Evolutionary conservation across 306 rosid genomes (phyloP), one percentile per base, ranked within the genome.

Genomic region (Cyamopsis tetragonoloba): DNA sequence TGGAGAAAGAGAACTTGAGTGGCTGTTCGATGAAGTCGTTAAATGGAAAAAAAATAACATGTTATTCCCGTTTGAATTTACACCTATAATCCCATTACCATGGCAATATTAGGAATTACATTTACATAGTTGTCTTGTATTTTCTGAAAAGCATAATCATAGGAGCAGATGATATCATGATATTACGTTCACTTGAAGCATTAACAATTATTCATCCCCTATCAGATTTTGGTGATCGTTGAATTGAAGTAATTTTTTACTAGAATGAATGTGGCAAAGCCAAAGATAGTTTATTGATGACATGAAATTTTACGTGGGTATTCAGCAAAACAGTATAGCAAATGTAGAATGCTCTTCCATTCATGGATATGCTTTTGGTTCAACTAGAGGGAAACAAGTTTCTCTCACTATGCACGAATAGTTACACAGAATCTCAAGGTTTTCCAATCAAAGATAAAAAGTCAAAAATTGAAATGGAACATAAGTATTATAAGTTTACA

Each of bases 401-500:
- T 20, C 20, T 37, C 68, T 69, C 48, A 48, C 37, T 69, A 5
- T 17, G 34, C 59, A 74, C 2, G 9, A 34, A 68, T 19, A 56
- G 26, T 68, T 38, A 57, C 63, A 35, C 44, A 24, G 19, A 51
- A 15, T 34, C 31, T 62, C 37, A 59, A 70, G 13, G 58, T 37
- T 50, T 62, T 59, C 28, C n/a, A 37, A 31, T 37, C 30, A 68
- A 38, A 41, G 41, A 31, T 4, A 10, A 66, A 15, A 19, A 71
- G 62, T 44, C 72, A 71, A 71, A 63, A 75, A 67, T 65, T 58
- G 77, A 71, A 75, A 34, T 55, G 35, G 69, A 9, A 18, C 10
- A n/a, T n/a, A n/a, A n/a, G n/a, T 35, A 14, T 20, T 31, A 14
- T 0, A 44, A n/a, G 58, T 74, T 86, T 86, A 89, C 53, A 92